Conservation (phyloP, 352 stramenopile species). For the Synura sp. region DNA sequence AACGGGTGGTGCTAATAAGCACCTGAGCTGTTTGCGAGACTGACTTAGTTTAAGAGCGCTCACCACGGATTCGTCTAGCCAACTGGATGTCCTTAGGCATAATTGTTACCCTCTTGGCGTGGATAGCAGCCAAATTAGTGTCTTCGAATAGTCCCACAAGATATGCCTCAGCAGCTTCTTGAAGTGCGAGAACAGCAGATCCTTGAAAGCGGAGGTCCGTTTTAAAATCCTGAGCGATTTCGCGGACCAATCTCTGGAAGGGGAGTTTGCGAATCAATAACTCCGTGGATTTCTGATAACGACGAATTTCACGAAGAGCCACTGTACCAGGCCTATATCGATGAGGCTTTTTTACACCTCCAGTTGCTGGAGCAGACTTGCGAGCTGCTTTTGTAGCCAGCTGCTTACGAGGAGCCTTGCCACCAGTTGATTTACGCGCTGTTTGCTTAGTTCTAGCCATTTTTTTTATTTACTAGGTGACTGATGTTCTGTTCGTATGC, state of each 20-base stretch:
- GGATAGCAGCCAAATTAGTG: conserved; percentile 89
- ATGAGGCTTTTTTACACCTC: conserved; percentile 85
- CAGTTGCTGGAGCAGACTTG: conserved; percentile 81
- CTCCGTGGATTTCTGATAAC: conserved; percentile 86
- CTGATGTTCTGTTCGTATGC: too few species aligned
- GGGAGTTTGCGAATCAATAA: conserved; percentile 81
- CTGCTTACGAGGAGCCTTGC: conserved; percentile 88
- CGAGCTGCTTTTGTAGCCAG: conserved; percentile 80
- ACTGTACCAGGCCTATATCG: conserved; percentile 75
- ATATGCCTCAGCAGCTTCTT: conserved; percentile 86
- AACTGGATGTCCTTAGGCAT: conserved; percentile 95
- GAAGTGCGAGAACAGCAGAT: conserved; percentile 79
- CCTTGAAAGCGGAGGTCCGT: conserved; percentile 91
- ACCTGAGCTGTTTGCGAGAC: background rate
- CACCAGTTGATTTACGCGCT: conserved; percentile 86
- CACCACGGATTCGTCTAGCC: conserved; percentile 79
- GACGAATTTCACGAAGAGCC: conserved; percentile 79
- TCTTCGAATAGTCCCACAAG: conserved; percentile 89
- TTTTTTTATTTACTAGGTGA: too few species aligned
- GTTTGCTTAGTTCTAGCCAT: conserved; percentile 92
- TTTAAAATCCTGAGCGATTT: conserved; percentile 94
- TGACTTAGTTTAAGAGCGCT: conserved; percentile 45
- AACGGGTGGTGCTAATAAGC: conserved; percentile 13
- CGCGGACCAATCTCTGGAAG: conserved; percentile 77
- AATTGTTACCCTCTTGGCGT: conserved; percentile 92